These are phyloP conservation scores for Incumbomyces delicatus DNA, from an alignment of 2,329 filamentous ascomycete species.

Conservation along the genomic window DNA sequence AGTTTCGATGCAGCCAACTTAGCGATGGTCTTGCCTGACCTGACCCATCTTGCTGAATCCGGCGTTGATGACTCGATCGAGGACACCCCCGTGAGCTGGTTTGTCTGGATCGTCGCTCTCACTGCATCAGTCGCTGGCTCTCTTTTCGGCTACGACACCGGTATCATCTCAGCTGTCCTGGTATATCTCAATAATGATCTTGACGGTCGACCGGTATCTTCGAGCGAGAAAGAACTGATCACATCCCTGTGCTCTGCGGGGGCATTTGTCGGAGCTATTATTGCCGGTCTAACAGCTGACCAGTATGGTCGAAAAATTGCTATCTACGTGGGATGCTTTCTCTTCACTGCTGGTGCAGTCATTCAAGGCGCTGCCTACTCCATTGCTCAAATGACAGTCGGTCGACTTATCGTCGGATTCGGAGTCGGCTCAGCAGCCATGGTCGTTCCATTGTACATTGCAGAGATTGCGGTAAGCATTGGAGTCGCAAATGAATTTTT, in stretches of 20 bases:
- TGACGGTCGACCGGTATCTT: constrained; percentile 28
- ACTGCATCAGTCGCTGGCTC: constrained; percentile 26
- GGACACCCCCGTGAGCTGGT: constrained; percentile 29
- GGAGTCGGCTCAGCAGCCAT: constrained; percentile 42
- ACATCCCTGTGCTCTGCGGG: constrained; percentile 44
- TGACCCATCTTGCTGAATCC: constrained; percentile 17
- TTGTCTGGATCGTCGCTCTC: constrained; percentile 30
- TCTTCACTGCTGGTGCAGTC: constrained; percentile 32
- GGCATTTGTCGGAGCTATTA: constrained; percentile 36
- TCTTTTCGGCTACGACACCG: constrained; percentile 38
- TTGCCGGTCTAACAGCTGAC: constrained; percentile 30
- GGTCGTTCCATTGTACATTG: constrained; percentile 41
- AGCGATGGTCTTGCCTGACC: constrained; percentile 22
- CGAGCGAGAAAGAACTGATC: constrained; percentile 42
- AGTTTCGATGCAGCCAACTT: constrained; percentile 14
- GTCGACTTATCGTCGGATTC: constrained; percentile 40
- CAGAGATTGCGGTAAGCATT: constrained; percentile 32
- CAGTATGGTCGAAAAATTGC: constrained; percentile 31
- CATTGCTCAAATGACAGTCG: constrained; percentile 36
- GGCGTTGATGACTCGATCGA: constrained; percentile 27
- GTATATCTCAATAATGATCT: constrained; percentile 33
- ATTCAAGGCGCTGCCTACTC: constrained; percentile 29
- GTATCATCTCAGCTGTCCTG: constrained; percentile 37
- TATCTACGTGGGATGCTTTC: constrained; percentile 33
- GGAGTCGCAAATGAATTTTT: no score